Conservation (phyloP, 2,329 filamentous ascomycete species). For the Hymenotorrendiella dingleyae region DNA sequence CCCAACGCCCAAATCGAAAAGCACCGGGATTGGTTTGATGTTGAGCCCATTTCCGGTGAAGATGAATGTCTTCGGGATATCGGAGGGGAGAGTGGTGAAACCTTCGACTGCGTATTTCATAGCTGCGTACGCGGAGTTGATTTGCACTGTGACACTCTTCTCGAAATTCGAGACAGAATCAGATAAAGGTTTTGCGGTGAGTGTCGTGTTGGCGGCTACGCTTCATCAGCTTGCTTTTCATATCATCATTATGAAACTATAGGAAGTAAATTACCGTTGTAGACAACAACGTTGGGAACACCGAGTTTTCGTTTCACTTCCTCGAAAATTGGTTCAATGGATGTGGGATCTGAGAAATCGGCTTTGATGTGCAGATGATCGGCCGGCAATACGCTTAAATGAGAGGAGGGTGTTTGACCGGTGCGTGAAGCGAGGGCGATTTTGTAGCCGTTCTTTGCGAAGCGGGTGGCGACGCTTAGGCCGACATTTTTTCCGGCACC, state of each 20-base stretch:
- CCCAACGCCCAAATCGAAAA: constrained; percentile 35
- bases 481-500: constrained; percentile 37
- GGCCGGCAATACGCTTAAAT: too few species aligned
- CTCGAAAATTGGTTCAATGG: constrained; percentile 32
- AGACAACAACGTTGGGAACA: constrained; percentile 37
- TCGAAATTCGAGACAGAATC: constrained; percentile 29
- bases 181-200: background rate
- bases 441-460: constrained; percentile 36
- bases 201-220: background rate
- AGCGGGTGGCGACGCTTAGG: constrained; percentile 28
- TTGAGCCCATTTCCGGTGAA: constrained; percentile 40
- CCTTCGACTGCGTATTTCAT: constrained; percentile 34
- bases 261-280: constrained; percentile 31
- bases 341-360: constrained; percentile 33
- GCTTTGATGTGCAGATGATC: constrained; percentile 31
- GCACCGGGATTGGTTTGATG: constrained; percentile 22
- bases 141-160: constrained; percentile 34
- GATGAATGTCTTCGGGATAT: constrained; percentile 37
- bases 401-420: constrained; percentile 3
- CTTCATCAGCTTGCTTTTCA: constrained; percentile 7
- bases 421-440: constrained; percentile 34
- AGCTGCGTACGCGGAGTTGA: constrained; percentile 34
- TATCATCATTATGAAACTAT: background rate
- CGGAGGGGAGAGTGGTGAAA: constrained; percentile 27
- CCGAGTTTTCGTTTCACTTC: constrained; percentile 30